Conservation (phyloP, 495 filamentous ascomycete genomes). For the Podospora bellae-mahoneyi region DNA sequence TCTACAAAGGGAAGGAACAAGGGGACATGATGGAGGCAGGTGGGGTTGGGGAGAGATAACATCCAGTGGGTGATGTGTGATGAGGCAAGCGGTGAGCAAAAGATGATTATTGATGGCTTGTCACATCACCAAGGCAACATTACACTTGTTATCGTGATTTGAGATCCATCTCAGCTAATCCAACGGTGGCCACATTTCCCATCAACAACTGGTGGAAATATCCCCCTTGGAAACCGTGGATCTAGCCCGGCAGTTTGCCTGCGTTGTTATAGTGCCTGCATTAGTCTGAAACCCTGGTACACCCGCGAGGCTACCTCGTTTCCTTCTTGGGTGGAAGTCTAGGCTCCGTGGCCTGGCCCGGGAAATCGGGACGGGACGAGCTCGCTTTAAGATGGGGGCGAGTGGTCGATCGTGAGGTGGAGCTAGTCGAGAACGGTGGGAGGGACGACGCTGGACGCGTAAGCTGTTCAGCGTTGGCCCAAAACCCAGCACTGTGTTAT, state of each 20-base stretch:
- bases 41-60: neutral
- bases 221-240: neutral
- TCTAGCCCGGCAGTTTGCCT: neutral
- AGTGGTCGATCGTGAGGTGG: neutral
- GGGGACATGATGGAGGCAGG: neutral
- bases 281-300: neutral
- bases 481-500: neutral
- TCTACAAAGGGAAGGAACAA: neutral
- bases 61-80: neutral
- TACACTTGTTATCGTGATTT: neutral
- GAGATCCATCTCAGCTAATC: neutral
- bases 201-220: neutral
- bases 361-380: neutral
- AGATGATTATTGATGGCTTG: neutral
- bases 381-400: neutral
- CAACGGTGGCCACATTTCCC: neutral
- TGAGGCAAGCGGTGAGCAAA: neutral
- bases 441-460: neutral
- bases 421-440: neutral
- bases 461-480: neutral
- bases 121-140: neutral
- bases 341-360: neutral
- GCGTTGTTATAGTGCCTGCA: neutral
- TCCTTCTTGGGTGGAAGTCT: neutral
- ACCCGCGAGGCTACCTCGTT: neutral